Percentiles rank a stretch among this genome's conserved stretches.
Conservation (phyloP, 768 basidiomycete genomes). For the Phaffia tasmanica region DNA sequence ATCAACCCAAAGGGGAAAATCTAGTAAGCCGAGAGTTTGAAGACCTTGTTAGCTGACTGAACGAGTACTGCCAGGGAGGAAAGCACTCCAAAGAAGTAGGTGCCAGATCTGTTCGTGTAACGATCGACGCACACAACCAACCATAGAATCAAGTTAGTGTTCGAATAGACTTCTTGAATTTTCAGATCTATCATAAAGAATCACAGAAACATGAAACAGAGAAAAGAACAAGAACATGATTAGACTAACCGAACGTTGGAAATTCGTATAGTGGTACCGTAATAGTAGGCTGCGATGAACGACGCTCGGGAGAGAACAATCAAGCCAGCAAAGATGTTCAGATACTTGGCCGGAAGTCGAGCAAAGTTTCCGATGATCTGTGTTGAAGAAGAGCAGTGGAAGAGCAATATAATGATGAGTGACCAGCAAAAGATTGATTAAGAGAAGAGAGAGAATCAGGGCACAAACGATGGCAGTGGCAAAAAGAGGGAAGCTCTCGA, state of each 20-base stretch:
- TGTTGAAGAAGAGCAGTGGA: no score
- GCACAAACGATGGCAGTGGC: no score
- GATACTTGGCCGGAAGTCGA: conserved; percentile 22
- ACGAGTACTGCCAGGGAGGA: conserved; percentile 12
- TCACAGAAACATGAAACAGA: background rate
- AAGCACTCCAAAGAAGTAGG: conserved; percentile 7
- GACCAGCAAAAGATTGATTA: no score
- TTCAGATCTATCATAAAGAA: background rate
- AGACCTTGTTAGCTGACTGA: conserved; percentile 23
- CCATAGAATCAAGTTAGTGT: background rate
- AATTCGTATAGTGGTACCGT: background rate
- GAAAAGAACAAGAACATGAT: background rate
- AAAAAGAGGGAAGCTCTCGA: conserved; percentile 10
- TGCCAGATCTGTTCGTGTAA: conserved; percentile 4
- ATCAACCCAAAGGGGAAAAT: no score
- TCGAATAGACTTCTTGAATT: background rate
- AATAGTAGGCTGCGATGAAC: conserved; percentile 14
- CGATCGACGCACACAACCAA: background rate
- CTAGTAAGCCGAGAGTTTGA: conserved; percentile 11
- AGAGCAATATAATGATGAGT: background rate
- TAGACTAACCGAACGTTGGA: conserved; percentile 4
- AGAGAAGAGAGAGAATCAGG: no score
- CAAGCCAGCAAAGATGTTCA: conserved; percentile 21
- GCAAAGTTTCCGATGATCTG: conserved; percentile 25
- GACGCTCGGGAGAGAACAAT: conserved; percentile 13